Conservation (phyloP, 2,329 filamentous ascomycete genomes). For the Trichoderma harzianum region DNA sequence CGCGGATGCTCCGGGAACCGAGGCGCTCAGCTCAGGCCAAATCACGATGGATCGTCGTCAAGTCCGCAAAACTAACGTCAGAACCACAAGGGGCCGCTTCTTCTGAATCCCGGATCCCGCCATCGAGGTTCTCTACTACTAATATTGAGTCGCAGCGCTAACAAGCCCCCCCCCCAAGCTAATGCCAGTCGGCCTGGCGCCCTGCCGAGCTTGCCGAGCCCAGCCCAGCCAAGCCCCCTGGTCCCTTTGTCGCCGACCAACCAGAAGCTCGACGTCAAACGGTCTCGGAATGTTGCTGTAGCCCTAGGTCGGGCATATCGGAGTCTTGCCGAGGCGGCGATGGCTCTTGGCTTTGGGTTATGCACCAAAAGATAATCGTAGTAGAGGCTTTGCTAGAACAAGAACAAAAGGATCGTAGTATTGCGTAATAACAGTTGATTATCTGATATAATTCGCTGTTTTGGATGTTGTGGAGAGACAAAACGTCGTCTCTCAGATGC, state of each 20-base stretch:
- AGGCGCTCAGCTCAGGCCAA: neutral
- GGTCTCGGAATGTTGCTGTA: neutral
- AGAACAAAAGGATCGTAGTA: neutral
- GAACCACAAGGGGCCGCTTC: neutral
- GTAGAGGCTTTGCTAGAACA: neutral
- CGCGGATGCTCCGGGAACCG: neutral
- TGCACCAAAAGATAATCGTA: neutral
- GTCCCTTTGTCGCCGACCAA: neutral
- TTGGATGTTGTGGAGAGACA: neutral
- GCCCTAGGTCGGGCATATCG: conserved; percentile 6
- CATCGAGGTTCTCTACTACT: neutral
- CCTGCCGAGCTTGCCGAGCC: conserved; percentile 14
- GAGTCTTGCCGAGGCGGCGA: neutral
- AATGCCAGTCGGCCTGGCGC: neutral
- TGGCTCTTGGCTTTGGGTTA: neutral
- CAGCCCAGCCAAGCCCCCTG: neutral
- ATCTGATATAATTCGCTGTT: neutral
- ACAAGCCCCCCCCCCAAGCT: neutral
- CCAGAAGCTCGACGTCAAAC: neutral
- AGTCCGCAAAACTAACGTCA: neutral
- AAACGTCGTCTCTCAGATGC: neutral
- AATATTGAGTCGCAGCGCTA: neutral
- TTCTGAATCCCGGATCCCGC: neutral
- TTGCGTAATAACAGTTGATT: neutral
- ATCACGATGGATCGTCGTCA: neutral